Evolutionary conservation across 31 red algal genomes (phyloP), one percentile per base, ranked within the genome.

Genomic region (Porphyra umbilicalis): DNA sequence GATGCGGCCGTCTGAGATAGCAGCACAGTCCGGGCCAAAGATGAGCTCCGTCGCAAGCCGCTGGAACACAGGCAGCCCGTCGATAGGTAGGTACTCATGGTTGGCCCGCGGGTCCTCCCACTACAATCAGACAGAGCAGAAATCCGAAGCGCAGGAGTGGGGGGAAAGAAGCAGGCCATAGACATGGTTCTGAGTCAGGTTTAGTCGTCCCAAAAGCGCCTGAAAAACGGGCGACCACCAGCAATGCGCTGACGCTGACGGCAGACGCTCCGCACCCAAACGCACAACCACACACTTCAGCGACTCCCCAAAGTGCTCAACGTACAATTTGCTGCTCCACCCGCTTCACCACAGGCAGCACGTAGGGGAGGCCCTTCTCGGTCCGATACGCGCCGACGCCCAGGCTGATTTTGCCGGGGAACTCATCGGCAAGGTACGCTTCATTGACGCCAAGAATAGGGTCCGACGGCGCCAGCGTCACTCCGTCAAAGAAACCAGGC

Each of bases 321-420:
- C 57, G 57, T 29, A 71, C 82, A 31, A 94, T 76, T 33, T 78
- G 57, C 33, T 86, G 85, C 38, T 85, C 87, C 37, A 86, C 81
- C 67, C 82, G 80, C 75, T 85, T 83, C 76, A 97, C 91, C 0
- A 88, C 91, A 29, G 85, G 78, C 35, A 97, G 76, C 77, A 94
- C 93, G 75, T 90, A 86, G 5, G 92, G 91, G 18, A 81, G 10
- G n/a, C 90, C 87, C 44, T 83, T 76, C 16, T 92, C 94, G 68
- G 86, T 89, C 38, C 97, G 92, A 78, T 96, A 99, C 13, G 97
- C 97, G 77, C 94, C 97, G 10, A 96, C 94, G 71, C 91, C 88
- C 31, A 99, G 75, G 74, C 96, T 99, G 76, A 99, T 76, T 74
- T 94, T 94, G 34, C 84, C 38, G 6, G 89, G 78, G 79, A 67